phyloP scores from a whole-genome alignment of 768 basidiomycete genomes.

The Naganishia randhawae region DNA sequence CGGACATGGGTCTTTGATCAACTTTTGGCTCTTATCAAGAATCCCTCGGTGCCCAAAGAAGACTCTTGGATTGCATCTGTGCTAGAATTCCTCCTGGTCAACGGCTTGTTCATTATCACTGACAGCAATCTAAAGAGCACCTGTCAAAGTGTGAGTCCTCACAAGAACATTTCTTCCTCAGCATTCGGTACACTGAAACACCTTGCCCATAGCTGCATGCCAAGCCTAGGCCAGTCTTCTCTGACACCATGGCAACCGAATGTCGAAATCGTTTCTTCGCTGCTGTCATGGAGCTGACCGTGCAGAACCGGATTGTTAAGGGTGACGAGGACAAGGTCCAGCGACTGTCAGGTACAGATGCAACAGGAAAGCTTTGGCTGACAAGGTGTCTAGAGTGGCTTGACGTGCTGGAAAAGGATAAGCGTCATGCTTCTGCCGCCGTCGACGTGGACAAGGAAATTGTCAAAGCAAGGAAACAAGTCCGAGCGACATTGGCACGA shows the following conservation, averaged over 20 bases:
- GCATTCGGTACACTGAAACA: not conserved
- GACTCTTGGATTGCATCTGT: slow-evolving; percentile 72
- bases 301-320: slow-evolving; percentile 57
- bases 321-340: slow-evolving; percentile 59
- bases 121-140: slow-evolving; percentile 69
- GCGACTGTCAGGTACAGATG: slow-evolving; percentile 62
- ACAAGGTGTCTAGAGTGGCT: slow-evolving; percentile 58
- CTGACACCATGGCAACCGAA: slow-evolving; percentile 64
- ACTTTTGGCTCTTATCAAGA: slow-evolving; percentile 69
- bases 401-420: slow-evolving; percentile 59
- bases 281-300: slow-evolving; percentile 69
- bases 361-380: slow-evolving; percentile 76
- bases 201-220: slow-evolving; percentile 58
- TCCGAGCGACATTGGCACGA: slow-evolving; percentile 45
- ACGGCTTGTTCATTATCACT: slow-evolving; percentile 73
- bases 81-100: slow-evolving; percentile 74
- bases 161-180: not conserved
- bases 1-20: slow-evolving; percentile 85
- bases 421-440: slow-evolving; percentile 63
- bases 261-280: slow-evolving; percentile 69
- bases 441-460: slow-evolving; percentile 61
- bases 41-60: slow-evolving; percentile 68
- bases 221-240: slow-evolving; percentile 65
- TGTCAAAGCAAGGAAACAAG: slow-evolving; percentile 54
- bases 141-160: slow-evolving; percentile 59